A percentile compares a stretch with the other conserved stretches of the same genome.
phyloP scores from a whole-genome alignment of 225 moss, liverwort and hornwort species.

The Pleurozium schreberi region DNA sequence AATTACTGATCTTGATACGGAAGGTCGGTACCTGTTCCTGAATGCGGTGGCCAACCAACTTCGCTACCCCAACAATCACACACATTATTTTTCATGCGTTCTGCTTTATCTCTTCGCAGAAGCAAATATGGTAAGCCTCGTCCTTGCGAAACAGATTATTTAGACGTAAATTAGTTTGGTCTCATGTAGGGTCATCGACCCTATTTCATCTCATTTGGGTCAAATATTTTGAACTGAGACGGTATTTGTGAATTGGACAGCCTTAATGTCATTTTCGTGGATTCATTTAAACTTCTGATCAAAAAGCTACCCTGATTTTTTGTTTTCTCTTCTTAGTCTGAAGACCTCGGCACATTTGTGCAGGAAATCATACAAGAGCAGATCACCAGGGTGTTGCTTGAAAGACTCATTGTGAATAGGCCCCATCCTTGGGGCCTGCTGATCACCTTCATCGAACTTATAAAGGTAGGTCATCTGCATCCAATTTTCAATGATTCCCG shows the following conservation, averaged over 20 bases:
- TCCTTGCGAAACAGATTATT: neutral
- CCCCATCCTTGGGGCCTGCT: constrained; percentile 98
- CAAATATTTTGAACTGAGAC: neutral
- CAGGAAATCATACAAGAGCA: constrained; percentile 99
- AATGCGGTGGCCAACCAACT: constrained; percentile 97
- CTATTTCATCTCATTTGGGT: neutral
- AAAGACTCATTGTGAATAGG: constrained; percentile 90
- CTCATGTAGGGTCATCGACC: neutral
- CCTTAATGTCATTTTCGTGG: neutral
- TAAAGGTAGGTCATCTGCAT: constrained; percentile 42
- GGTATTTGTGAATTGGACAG: neutral
- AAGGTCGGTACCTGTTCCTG: constrained; percentile 89
- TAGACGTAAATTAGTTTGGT: neutral
- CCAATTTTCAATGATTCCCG: neutral
- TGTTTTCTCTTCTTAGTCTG: neutral
- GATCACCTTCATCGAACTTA: constrained; percentile 96
- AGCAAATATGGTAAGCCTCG: constrained; percentile 39
- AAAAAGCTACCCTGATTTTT: neutral
- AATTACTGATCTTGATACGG: constrained; percentile 83
- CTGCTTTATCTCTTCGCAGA: constrained; percentile 93
- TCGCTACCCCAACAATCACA: constrained; percentile 98
- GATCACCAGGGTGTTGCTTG: constrained; percentile 90
- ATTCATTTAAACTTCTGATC: neutral
- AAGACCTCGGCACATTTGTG: neutral
- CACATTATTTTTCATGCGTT: constrained; percentile 97